Evolutionary conservation across 2,329 filamentous ascomycete genomes (phyloP), one percentile per base, ranked within the genome.

Genomic region (Sporothrix pseudoabietina): DNA sequence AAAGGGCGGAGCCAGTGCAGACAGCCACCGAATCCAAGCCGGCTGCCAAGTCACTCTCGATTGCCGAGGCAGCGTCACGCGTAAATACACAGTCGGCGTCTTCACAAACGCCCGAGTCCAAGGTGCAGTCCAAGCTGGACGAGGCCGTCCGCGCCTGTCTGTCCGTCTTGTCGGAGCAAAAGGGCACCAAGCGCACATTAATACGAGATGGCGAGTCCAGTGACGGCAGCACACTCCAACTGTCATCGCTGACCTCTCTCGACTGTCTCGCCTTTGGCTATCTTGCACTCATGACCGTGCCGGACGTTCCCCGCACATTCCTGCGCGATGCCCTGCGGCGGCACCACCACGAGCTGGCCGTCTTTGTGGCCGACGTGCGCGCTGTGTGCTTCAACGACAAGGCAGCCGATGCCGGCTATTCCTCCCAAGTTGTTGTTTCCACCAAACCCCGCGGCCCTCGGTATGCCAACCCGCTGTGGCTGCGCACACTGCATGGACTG

Each of bases 201-300:
- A 91, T 87, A 78, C 80, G 93, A 12, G 82, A 92, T 4, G 14
- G 14, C 22, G 52, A 5, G 22, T 55, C 52, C 22, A n/a, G 19
- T 30, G 52, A 55, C 41, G 12, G 59, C 70, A 59, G 5, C 73
- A 5, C 76, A 12, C 5, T 47, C 7, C 16, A 9, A 19, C 3
- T 41, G 32, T 32, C 84, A 86, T 4, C 87, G n/a, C 85, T 88
- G 0, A 89, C 88, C 1, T 89, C 87, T 72, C 82, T 97, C 32
- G 94, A 98, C 81, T 97, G 93, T 79, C 81, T 98, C 65, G 90
- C 89, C 0, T 88, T 93, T 78, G 96, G 91, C 12, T 97, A 97
- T 80, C 83, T 98, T 49, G 87, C 89, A 1, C 82, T 98, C 69
- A 92, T 96, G 84, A 84, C 91, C 26, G 74, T 79, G 66, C 80